Evolutionary conservation across 163 green algal species (phyloP), one percentile per base, ranked within the genome.

Genomic region (Scenedesmus sp.): DNA sequence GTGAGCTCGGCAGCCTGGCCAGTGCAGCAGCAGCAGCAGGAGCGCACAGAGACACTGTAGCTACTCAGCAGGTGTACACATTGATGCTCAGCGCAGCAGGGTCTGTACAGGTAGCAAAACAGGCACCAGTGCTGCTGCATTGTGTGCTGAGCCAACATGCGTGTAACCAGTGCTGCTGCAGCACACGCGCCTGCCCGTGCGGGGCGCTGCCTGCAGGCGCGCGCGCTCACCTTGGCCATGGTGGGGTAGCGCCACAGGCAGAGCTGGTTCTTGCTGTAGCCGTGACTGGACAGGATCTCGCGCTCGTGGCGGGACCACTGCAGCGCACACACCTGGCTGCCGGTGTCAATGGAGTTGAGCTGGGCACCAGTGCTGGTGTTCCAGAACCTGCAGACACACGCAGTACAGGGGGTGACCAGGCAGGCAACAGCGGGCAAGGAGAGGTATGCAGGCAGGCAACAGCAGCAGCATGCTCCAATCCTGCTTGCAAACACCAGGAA

Each of bases 171-270:
- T 53, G 20, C 56, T 70, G 56, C 56, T 33, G 65, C 30, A 7
- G 65, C 65, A 7, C 65, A 40, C 16, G 9, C 30, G 18, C 16
- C 7, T 30, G 20, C 4, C 30, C 30, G 40, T n/a, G 65, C 65
- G 7, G 65, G 20, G 22, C 22, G 56, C 9, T n/a, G 56, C 20
- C 56, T 70, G 56, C 56, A 70, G 22, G 53, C 53, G 2, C 2
- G 53, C 53, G 2, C 10, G 56, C 65, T 16, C 46, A 94, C 95
- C 95, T 99, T 99, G 86, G 94, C 94, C 94, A 99, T 96, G 92
- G 93, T 97, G 24, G 98, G 98, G 94, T 99, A 99, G 90, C 98
- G 98, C 98, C 98, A 99, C 59, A 99, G 94, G 93, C 97, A 99
- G 81, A 99, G 97, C 95, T 99, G 98, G 94, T 99, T 99, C 90